A percentile compares a stretch with the other conserved stretches of the same genome.
These are phyloP conservation scores for Papilionanthe hybrid DNA, from an alignment of 116 monocot species.

Conservation along the genomic window DNA sequence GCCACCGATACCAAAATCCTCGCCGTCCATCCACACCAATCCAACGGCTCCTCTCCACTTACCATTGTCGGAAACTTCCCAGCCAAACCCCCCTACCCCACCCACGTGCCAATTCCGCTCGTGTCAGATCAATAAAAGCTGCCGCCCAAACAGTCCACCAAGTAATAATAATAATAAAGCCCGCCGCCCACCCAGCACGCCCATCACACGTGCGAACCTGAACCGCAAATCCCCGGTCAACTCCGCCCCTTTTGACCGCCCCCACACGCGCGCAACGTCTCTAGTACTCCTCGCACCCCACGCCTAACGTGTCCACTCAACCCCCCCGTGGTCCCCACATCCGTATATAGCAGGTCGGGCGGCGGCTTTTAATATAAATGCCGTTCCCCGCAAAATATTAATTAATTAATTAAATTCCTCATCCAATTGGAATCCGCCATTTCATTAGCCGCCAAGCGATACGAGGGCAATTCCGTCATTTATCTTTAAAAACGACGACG, in stretches of 20 bases:
- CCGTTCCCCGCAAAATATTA: not conserved
- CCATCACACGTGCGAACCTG: not conserved
- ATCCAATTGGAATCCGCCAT: not conserved
- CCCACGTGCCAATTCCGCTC: not conserved
- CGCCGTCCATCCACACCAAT: not conserved
- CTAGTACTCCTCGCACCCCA: not conserved
- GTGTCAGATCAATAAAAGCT: not conserved
- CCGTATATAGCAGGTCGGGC: not conserved
- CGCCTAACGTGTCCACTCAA: not conserved
- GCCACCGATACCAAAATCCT: not conserved
- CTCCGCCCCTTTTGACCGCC: not conserved
- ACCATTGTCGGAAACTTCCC: slow-evolving; percentile 6
- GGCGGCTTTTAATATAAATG: not conserved
- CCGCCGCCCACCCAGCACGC: not conserved
- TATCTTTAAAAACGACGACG: not conserved
- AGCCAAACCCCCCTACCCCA: not conserved
- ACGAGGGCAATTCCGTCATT: slow-evolving; percentile 1
- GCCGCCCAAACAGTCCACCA: not conserved
- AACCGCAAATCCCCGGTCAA: not conserved
- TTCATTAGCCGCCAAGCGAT: not conserved
- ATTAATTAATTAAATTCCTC: not conserved
- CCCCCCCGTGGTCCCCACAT: not conserved
- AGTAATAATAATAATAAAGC: not conserved
- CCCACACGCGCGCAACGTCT: not conserved
- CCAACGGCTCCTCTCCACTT: not conserved